Base-by-base conservation (phyloP, 2,329 filamentous ascomycete genomes). In the Helotiales sp. region DNA sequence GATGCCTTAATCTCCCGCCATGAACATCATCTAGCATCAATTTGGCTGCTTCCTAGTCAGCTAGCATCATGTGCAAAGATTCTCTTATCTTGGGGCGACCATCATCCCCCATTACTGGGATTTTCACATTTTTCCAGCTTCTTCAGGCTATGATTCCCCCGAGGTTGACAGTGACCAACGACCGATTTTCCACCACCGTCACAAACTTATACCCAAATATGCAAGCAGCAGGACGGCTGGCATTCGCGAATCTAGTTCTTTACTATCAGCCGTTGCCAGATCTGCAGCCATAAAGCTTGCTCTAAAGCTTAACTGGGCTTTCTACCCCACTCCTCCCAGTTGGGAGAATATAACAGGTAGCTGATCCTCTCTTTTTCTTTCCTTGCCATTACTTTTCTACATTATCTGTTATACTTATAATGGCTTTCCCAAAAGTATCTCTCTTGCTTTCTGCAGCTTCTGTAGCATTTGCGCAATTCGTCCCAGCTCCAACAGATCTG, bases 401-500 rank as follows among this genome's bases (percentile, higher is more conserved):
- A 43, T 40, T 10, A 8, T 4, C 6, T 15, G 2, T 61, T 47
- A 15, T 22, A 11, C 28, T 34, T 10, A 60, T n/a, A 30, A 64
- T 66, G 65, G 11, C 58, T 54, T 60, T 64, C 37, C 63, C 40
- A 28, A 26, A 34, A 24, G 32, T 62, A 13, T 55, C 28, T 26
- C 32, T 69, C 8, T 32, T 71, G 10, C 17, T 61, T 45, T 58
- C 57, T 49, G 47, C 52, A 62, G 64, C 67, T 54, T 67, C 67
- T 26, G 15, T 52, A 20, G 66, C 63, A 20, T n/a, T 66, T 4
- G 63, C 74, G 10, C 79, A 81, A 58, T 81, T 81, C 66, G 78
- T 81, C 22, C 47, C 77, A 1, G 65, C 77, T 24, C 79, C 80
- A 1, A 76, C 74, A 15, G 77, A 79, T 72, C 74, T 81, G n/a